Base-by-base conservation (phyloP, 1,284 basidiomycete species). In the Ceratobasidium sp. region DNA sequence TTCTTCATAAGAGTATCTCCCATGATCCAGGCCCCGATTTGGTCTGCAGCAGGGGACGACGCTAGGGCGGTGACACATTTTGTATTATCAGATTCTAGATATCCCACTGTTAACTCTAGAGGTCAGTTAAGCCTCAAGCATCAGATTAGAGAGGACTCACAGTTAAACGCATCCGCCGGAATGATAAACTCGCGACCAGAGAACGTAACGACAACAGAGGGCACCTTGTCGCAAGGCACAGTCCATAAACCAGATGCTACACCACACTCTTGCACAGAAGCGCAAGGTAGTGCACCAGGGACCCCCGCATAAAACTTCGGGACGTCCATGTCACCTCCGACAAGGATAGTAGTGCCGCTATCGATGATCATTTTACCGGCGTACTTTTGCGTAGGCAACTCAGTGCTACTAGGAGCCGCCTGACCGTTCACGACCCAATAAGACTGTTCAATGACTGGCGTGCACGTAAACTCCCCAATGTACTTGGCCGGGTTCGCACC, bases 31-130 rank as follows among this genome's bases (percentile, higher is more conserved):
- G 54, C 36, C 5, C n/a, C 41, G 47, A 59, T 59, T 31, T 19
- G 14, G 19, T 44, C 36, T 4, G 54, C 59, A 14, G n/a, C 59
- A 1, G 59, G 41, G 54, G 1, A 81, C 0, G 89, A 79, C 64
- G 90, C 83, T 85, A 73, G 94, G 84, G 89, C 91, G 31, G 93
- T 93, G 4, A 93, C 82, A 81, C 94, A 96, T 3, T 33, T 17
- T 11, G 29, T 8, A 22, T 59, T 36, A 41, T 51, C 53, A 31
- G 54, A 14, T 2, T 24, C 6, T 8, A 62, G 22, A 1, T 6
- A 33, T 17, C 66, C 66, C 6, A 59, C 66, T 71, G 27, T n/a
- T 19, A 6, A 24, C 11, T 4, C 17, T 1, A 3, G 15, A 1
- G 22, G 33, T 50, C 31, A 57, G 54, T 59, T 33, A 19, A 29